Base-by-base conservation (phyloP, 106 monocot genomes). In the Dioscorea zingiberensis region DNA sequence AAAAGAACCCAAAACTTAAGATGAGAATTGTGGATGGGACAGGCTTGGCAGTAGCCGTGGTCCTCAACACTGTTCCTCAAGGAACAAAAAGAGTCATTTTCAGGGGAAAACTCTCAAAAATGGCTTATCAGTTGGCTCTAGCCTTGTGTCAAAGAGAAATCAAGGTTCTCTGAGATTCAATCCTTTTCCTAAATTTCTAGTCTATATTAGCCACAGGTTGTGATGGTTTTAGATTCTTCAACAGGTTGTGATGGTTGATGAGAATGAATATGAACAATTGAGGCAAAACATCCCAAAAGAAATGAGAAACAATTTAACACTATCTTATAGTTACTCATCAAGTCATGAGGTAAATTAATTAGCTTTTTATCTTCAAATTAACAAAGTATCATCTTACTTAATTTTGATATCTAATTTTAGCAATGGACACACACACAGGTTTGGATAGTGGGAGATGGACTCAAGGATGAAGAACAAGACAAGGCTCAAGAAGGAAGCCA, bases 391-490 rank as follows among this genome's bases (percentile, higher is more conserved):
- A 13, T 47, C n/a, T n/a, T n/a, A n/a, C 7, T 47, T 8, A 47
- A 47, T 47, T 47, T 13, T 47, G 46, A 13, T 48, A 48, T 24
- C n/a, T 13, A 14, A n/a, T n/a, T n/a, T n/a, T n/a, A n/a, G n/a
- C n/a, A n/a, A n/a, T n/a, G n/a, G n/a, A n/a, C n/a, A n/a, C n/a
- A n/a, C n/a, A n/a, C 53, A 47, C 57, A 90, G 90, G 77, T 86
- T 32, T 85, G 85, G 83, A 24, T 90, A 25, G 70, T 86, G 10
- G 90, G 80, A 49, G 83, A 86, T 10, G 83, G 75, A 21, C 12
- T 86, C 32, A 76, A 12, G 1, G 76, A 75, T 16, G 59, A 74
- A 27, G 86, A 86, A 59, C 83, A 86, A 45, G 71, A 32, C 47
- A 76, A 48, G 55, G 86, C 83, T 6, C 48, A 3, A 10, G 62